phyloP scores from a whole-genome alignment of 148 eudicot species.

The Nepenthes gracilis region DNA sequence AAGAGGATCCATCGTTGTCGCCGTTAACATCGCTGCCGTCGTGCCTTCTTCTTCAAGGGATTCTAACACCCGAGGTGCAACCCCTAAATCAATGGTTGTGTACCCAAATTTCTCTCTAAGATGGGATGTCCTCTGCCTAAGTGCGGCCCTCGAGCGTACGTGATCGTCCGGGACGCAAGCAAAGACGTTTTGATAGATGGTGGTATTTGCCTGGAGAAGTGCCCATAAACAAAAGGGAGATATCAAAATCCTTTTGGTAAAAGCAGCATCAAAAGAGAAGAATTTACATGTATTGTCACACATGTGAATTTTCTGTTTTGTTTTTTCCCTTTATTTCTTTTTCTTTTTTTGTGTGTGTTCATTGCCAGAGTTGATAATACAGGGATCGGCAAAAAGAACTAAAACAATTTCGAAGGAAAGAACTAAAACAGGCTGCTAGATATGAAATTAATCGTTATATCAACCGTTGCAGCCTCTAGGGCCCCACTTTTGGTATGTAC shows the following conservation, averaged over 20 bases:
- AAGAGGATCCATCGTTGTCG: conserved; percentile 21
- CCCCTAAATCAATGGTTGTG: conserved; percentile 87
- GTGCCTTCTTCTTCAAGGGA: conserved; percentile 21
- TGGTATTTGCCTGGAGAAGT: conserved; percentile 46
- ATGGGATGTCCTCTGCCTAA: conserved; percentile 55
- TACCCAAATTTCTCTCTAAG: conserved; percentile 55
- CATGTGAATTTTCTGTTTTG: too few relatives aligned
- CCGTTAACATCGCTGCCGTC: background rate
- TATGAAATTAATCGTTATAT: too few relatives aligned
- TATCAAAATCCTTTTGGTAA: background rate
- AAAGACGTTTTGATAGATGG: conserved; percentile 56
- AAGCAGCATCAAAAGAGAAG: too few relatives aligned
- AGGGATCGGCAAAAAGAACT: background rate
- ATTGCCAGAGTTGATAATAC: background rate
- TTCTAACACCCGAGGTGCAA: conserved; percentile 49
- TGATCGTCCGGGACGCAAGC: conserved; percentile 68
- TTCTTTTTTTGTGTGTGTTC: background rate
- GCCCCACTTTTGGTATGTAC: too few relatives aligned
- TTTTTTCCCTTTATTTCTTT: background rate
- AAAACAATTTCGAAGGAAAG: too few relatives aligned
- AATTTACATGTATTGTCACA: too few relatives aligned
- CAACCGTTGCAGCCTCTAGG: too few relatives aligned
- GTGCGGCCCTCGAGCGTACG: conserved; percentile 62
- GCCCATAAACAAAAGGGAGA: background rate
- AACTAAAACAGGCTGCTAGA: too few relatives aligned